phyloP scores from a whole-genome alignment of 345 rosid genomes.

The Eucalyptus microcorys region DNA sequence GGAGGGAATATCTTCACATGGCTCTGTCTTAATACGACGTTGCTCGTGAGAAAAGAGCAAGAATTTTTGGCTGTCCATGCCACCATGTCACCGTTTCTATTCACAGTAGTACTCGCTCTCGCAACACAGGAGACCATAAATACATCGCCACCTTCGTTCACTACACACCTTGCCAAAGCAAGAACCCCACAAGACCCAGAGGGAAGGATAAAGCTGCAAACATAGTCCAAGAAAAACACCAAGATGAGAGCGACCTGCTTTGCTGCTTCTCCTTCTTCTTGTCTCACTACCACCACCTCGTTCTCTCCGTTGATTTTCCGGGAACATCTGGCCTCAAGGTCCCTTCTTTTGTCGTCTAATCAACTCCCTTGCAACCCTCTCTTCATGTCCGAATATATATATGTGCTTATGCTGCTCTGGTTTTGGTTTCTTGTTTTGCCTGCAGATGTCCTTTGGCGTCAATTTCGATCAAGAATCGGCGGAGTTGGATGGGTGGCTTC shows the following conservation, averaged over 20 bases:
- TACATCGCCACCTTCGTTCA: not conserved
- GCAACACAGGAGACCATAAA: not conserved
- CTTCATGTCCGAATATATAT: not conserved
- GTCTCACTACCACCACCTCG: not conserved
- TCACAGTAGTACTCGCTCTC: not conserved
- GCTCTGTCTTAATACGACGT: not conserved
- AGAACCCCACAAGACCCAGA: not conserved
- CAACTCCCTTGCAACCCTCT: not conserved
- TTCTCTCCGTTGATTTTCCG: not conserved
- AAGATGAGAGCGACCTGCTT: slow-evolving; percentile 19
- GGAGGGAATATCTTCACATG: not conserved
- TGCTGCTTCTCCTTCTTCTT: slow-evolving; percentile 4
- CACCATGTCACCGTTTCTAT: not conserved
- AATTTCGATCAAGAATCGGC: not conserved
- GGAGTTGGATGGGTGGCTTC: not conserved
- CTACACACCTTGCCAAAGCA: not conserved
- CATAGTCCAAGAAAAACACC: not conserved
- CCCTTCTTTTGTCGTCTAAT: not conserved
- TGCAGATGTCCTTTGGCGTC: not conserved
- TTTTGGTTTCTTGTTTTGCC: not conserved
- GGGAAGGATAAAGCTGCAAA: not conserved
- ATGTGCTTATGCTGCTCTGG: not conserved
- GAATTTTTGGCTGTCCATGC: not conserved
- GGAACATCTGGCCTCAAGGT: not conserved
- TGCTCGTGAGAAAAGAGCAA: not conserved